Evolutionary conservation across 1,284 basidiomycete species (phyloP), one percentile per base, ranked within the genome.

Genomic region (Caloboletus firmus): DNA sequence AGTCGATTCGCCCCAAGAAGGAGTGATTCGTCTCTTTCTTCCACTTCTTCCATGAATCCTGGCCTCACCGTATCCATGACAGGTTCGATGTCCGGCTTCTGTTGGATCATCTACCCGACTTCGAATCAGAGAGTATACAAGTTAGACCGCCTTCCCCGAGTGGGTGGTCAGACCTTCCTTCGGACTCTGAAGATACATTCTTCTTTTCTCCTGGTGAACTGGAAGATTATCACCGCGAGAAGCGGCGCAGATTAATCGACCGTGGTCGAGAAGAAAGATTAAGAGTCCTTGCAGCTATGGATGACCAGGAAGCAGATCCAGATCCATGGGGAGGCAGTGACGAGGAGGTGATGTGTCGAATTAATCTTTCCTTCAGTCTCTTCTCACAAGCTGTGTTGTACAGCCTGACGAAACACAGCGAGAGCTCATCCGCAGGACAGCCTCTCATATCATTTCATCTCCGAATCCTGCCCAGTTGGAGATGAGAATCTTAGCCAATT

Each of bases 401-500:
- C 59, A 93, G 89, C 90, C 92, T 3, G 82, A 89, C 42, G 79
- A 82, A 32, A 43, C 73, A 0, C 84, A 91, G 62, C 75, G 70
- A 48, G 78, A 80, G 10, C 76, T 95, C 26, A 93, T 95, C 84
- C 72, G 75, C 10, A 83, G 87, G 56, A 94, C 93, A 0, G 90
- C 90, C 0, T 62, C 66, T 8, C 85, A 91, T 58, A 67, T 95
- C 15, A 65, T 79, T 12, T 72, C 78, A 5, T 89, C 91, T 0
- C 82, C 84, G 4, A 92, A 94, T 62, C 79, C 89, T 6, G 81
- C 84, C 0, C 82, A 91, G 57, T 77, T 95, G 15, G 91, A 93
- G 70, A 85, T 92, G 79, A 82, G 91, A n/a, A 94, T 95, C 56
- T 95, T 48, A 5, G 85, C 92, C 6, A 92, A 95, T 61, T 83